Conservation (phyloP, 129 eudicot species). For the Oenanthe sinensis region DNA sequence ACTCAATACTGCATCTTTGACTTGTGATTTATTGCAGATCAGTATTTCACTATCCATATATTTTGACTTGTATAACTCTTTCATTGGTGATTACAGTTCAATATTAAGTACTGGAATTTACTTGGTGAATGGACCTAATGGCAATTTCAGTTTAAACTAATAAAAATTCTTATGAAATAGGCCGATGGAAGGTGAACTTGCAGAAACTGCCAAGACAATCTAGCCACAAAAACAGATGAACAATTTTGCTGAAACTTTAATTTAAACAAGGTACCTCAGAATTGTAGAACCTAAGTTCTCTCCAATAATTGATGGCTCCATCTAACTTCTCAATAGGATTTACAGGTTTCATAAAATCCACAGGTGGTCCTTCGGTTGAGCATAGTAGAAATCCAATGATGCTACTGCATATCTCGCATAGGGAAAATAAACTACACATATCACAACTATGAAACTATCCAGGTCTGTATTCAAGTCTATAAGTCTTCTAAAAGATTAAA, state of each 20-base stretch:
- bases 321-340: constrained; percentile 84
- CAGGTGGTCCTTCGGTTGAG: constrained; percentile 77
- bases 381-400: constrained; percentile 77
- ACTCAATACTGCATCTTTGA: neutral
- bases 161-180: neutral
- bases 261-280: constrained; percentile 44
- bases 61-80: neutral
- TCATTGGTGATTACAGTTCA: neutral
- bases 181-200: neutral
- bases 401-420: constrained; percentile 45
- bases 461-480: neutral
- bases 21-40: neutral
- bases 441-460: neutral
- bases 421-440: neutral
- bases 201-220: neutral
- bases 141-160: neutral
- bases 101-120: neutral
- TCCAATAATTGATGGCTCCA: constrained; percentile 51
- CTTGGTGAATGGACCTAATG: neutral
- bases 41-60: neutral
- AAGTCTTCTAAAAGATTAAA: neutral
- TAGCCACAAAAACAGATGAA: neutral
- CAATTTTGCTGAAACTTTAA: neutral
- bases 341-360: constrained; percentile 70
- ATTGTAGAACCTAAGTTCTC: constrained; percentile 75